Base-by-base conservation (phyloP, 352 stramenopile genomes). In the Globisporangium orthogonon region DNA sequence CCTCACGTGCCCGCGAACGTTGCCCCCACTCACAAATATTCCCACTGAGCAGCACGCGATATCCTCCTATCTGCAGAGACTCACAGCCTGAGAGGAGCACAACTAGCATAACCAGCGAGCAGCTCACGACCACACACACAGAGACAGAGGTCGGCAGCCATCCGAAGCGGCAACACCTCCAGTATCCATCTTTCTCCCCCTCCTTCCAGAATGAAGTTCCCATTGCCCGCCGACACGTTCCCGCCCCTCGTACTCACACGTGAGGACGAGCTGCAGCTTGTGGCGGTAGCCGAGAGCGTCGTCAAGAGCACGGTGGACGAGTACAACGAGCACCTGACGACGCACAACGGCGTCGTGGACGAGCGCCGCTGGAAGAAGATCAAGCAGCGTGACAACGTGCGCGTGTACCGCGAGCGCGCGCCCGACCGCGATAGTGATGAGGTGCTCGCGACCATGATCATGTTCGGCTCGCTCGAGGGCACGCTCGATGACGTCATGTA, bases 321-420 rank as follows among this genome's bases (percentile, higher is more conserved):
- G 49, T 87, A 86, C 61, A 61, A 68, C 9, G 59, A 65, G 30
- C 78, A 80, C 28, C 67, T 78, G 14, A 33, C 65, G 14, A 44
- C 54, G 3, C 54, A 74, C 40, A 44, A 71, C n/a, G 63, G 67
- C 31, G 44, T 66, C 6, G 56, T 89, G n/a, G 72, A 85, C 49
- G 51, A 65, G 9, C 45, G 17, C 23, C 68, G 67, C 17, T 89
- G 76, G 76, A 82, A 86, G 54, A 62, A 74, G 54, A 58, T 86
- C 50, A 75, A 71, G 56, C 72, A 81, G 49, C 67, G 67, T 5
- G 58, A 55, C 1, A 51, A 64, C 31, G 35, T 64, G 45, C 52
- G 52, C 46, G 58, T 64, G 45, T 64, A 64, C 30, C 40, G 37
- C 28, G 58, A 64, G 50, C 58, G 58, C 11, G 31, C 18, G 33